Evolutionary conservation across 1,139 yeast species (phyloP).

Genomic region (Suzukiozyma palmioleophila): DNA sequence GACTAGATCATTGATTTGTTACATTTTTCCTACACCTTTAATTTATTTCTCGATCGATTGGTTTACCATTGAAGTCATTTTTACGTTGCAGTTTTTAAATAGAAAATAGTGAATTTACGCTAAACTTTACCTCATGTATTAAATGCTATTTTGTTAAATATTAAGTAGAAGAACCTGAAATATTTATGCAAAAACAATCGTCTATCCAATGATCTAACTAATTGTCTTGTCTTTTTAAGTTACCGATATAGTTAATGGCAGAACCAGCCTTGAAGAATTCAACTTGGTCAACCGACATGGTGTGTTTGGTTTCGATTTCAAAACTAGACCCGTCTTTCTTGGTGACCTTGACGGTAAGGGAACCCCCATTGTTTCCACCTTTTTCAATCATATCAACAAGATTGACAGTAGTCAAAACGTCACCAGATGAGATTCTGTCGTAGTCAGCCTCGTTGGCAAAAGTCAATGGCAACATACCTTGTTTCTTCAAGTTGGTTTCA

Average conservation of each 20-base stretch:
- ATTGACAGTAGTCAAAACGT: slow-evolving; percentile 72
- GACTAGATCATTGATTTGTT: too few species aligned
- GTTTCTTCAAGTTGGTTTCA: slow-evolving; percentile 84
- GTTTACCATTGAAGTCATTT: neutral
- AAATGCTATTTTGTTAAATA: too few species aligned
- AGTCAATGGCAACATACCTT: slow-evolving; percentile 92
- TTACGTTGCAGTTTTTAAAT: neutral
- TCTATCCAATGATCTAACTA: neutral
- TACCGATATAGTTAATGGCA: slow-evolving; percentile 90
- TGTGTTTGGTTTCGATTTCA: slow-evolving; percentile 77
- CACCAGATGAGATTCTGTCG: slow-evolving; percentile 74
- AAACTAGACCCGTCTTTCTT: slow-evolving; percentile 70
- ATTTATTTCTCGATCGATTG: neutral
- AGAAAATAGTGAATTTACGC: slow-evolving; percentile 1
- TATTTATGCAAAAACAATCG: too few species aligned
- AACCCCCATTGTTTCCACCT: slow-evolving; percentile 85
- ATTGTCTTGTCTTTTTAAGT: slow-evolving; percentile 35
- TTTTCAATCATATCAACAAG: slow-evolving; percentile 74
- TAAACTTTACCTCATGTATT: neutral
- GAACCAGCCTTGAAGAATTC: slow-evolving; percentile 97
- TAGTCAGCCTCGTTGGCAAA: slow-evolving; percentile 88
- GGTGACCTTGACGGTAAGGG: slow-evolving; percentile 63
- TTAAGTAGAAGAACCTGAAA: too few species aligned
- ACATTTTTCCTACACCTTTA: neutral
- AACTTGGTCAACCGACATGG: slow-evolving; percentile 94